Conservation (phyloP, 495 filamentous ascomycete species). For the Neurospora sp. region DNA sequence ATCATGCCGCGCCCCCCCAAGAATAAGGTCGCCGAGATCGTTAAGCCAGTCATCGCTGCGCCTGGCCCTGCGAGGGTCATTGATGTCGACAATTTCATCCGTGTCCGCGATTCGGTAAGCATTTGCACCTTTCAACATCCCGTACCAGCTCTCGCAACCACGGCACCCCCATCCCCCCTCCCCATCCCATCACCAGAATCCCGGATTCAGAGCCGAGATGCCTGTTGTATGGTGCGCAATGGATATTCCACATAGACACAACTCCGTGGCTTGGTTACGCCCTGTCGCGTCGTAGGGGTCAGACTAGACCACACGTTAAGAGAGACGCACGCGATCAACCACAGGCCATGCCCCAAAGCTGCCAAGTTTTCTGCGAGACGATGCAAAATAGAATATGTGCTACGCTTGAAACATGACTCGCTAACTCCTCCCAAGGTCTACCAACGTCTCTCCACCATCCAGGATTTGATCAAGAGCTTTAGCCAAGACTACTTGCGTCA, state of each 20-base stretch:
- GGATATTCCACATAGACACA: neutral
- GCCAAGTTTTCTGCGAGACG: neutral
- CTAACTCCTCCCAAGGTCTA: conserved; percentile 51
- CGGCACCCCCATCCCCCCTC: neutral
- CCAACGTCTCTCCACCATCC: conserved; percentile 59
- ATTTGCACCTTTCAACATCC: conserved; percentile 3
- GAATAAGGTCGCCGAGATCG: conserved; percentile 31
- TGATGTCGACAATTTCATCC: conserved; percentile 38
- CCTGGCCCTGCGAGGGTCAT: conserved; percentile 28
- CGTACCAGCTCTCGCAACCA: conserved; percentile 5
- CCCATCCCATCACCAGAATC: neutral
- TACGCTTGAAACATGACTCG: neutral
- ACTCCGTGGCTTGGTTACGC: neutral
- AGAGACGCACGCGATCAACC: neutral
- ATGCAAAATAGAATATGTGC: neutral
- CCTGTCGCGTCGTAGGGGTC: neutral
- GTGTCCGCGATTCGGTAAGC: conserved; percentile 43
- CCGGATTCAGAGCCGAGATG: neutral
- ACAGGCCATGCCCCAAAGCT: neutral
- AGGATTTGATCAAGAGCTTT: conserved; percentile 61
- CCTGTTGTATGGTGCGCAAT: neutral
- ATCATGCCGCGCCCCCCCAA: conserved; percentile 29
- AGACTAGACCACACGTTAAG: neutral
- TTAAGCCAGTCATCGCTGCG: conserved; percentile 22
- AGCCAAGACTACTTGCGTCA: conserved; percentile 74